A percentile compares a stretch with the other conserved stretches of the same genome.
Conservation (phyloP, 2,329 filamentous ascomycete species). For the Calonectria honghensis region DNA sequence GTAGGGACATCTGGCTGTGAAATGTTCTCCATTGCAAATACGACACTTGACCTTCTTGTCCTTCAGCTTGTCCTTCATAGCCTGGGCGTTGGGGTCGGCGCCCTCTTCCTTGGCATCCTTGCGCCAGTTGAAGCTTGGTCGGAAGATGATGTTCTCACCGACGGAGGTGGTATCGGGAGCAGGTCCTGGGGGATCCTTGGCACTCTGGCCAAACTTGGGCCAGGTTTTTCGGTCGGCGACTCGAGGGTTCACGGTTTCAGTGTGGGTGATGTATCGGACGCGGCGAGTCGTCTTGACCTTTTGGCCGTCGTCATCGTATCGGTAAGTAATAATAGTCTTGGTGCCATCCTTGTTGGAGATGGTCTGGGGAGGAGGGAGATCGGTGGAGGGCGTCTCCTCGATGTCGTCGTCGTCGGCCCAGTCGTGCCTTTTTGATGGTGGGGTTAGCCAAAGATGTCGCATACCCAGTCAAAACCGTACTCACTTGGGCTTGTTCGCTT, state of each 20-base stretch:
- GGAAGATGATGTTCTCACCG: conserved; percentile 98
- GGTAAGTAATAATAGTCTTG: conserved; percentile 94
- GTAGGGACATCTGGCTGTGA: conserved; percentile 98
- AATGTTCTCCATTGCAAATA: conserved; percentile 99
- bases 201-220: conserved; percentile 93
- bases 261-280: conserved; percentile 93
- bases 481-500: conserved; percentile 65
- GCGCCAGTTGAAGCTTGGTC: conserved; percentile 95
- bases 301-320: conserved; percentile 93
- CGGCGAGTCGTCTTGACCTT: conserved; percentile 98
- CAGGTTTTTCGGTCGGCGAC: conserved; percentile 96
- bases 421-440: conserved; percentile 74
- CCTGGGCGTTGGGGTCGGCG: conserved; percentile 82
- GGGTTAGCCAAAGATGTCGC: conserved; percentile 59
- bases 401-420: conserved; percentile 98
- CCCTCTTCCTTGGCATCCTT: conserved; percentile 89
- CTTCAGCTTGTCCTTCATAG: conserved; percentile 89
- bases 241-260: conserved; percentile 95
- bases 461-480: conserved; percentile 48
- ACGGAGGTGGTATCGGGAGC: conserved; percentile 93
- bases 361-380: conserved; percentile 89
- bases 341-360: conserved; percentile 99
- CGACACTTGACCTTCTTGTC: conserved; percentile 99
- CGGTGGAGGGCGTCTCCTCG: conserved; percentile 79
- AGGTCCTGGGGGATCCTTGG: conserved; percentile 88